Evolutionary conservation across 805 yeast genomes (phyloP).

Genomic region (Yarrowia osloensis): DNA sequence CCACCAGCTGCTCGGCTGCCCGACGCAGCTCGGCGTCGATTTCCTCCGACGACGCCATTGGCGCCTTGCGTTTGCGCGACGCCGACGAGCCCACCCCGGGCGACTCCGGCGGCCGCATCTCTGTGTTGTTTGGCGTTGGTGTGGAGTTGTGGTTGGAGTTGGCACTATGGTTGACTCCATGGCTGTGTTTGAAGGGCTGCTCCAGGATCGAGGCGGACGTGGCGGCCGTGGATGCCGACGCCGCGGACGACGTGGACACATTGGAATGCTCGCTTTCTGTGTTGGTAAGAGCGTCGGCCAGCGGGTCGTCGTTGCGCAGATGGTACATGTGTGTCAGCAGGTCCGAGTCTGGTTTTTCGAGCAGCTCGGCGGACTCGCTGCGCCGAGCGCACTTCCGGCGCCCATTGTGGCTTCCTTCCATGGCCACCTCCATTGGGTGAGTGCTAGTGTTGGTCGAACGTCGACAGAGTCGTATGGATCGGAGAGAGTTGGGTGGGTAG

Average conservation of each 20-base stretch:
- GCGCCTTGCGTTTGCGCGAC: slow-evolving; percentile 24
- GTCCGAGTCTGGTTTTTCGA: slow-evolving; percentile 13
- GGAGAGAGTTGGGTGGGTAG: slow-evolving; percentile 1
- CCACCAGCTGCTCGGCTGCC: slow-evolving; percentile 31
- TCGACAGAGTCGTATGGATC: not conserved
- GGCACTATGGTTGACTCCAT: too few species aligned
- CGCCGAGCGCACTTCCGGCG: slow-evolving; percentile 21
- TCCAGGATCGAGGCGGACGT: slow-evolving; percentile 16
- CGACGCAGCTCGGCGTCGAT: slow-evolving; percentile 33
- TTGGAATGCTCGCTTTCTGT: slow-evolving; percentile 13
- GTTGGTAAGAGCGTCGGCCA: slow-evolving; percentile 12
- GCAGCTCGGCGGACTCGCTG: slow-evolving; percentile 15
- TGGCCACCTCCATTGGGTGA: slow-evolving; percentile 17
- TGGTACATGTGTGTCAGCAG: slow-evolving; percentile 15
- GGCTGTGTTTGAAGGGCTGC: not conserved
- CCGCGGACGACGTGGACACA: slow-evolving; percentile 6
- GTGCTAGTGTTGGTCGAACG: not conserved
- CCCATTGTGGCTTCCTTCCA: slow-evolving; percentile 24
- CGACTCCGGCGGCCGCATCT: slow-evolving; percentile 13
- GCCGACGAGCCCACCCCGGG: slow-evolving; percentile 1
- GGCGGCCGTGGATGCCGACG: not conserved
- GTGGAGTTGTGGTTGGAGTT: not conserved
- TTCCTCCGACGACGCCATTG: slow-evolving; percentile 32
- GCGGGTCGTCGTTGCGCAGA: slow-evolving; percentile 13
- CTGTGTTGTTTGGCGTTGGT: slow-evolving; percentile 12